Percentiles rank a stretch among this genome's conserved stretches.
phyloP scores from a whole-genome alignment of 1,284 basidiomycete genomes.

The Leccinum olivaceoglutinosum region DNA sequence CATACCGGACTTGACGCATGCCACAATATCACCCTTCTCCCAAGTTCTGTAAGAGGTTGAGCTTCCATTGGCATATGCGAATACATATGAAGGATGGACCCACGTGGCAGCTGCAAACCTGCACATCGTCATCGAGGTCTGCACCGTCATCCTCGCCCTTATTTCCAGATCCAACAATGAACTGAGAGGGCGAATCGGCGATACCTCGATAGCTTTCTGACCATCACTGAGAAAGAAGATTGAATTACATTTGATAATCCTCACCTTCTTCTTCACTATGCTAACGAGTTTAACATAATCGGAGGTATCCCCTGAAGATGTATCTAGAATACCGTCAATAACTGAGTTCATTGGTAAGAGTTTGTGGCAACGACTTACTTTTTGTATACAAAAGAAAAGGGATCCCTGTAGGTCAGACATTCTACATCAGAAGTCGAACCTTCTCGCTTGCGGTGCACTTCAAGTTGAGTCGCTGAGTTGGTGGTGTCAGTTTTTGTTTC shows the following conservation, averaged over 20 bases:
- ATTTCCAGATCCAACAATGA: constrained; percentile 57
- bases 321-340: constrained; percentile 32
- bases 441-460: neutral
- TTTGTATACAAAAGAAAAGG: constrained; percentile 67
- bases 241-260: neutral
- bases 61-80: neutral
- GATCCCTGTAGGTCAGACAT: constrained; percentile 67
- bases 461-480: neutral
- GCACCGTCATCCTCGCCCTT: constrained; percentile 54
- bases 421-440: constrained; percentile 34
- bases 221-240: neutral
- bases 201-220: constrained; percentile 58
- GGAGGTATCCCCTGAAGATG: constrained; percentile 71
- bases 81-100: constrained; percentile 2
- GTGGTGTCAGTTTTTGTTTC: constrained; percentile 17
- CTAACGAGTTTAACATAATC: constrained; percentile 70
- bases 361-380: constrained; percentile 38
- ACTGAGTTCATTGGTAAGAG: neutral
- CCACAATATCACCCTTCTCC: constrained; percentile 55
- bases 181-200: constrained; percentile 46
- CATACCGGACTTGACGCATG: constrained; percentile 51
- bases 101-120: constrained; percentile 66
- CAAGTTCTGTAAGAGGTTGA: constrained; percentile 41
- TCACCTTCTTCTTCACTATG: constrained; percentile 66
- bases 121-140: constrained; percentile 68